These are phyloP conservation scores for Colletotrichum sp. DNA, from an alignment of 2,329 filamentous ascomycete species.

Conservation along the genomic window DNA sequence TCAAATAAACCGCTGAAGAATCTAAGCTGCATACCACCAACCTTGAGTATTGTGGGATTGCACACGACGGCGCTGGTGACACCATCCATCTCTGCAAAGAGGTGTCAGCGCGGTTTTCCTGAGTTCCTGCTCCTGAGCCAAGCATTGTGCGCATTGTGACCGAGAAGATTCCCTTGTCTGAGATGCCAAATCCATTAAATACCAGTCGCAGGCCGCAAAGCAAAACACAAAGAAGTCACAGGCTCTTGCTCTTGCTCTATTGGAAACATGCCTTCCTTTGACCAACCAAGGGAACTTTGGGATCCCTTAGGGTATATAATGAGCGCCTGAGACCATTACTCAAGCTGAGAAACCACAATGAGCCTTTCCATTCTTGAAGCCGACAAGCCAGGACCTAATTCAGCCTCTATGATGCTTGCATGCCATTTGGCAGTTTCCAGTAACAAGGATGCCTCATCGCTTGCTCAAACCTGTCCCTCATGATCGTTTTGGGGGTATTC, in stretches of 20 bases:
- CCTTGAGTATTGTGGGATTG: too few species aligned
- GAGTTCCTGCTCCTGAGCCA: background rate
- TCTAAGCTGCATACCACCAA: accelerated
- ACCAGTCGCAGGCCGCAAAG: background rate
- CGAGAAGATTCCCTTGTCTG: background rate
- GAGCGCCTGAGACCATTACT: background rate
- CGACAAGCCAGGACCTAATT: accelerated
- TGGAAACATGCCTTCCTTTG: background rate
- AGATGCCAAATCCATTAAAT: background rate
- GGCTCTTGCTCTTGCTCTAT: background rate
- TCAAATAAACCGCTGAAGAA: too few species aligned
- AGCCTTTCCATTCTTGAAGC: background rate
- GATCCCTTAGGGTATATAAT: background rate
- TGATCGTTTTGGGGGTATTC: accelerated
- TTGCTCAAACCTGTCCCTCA: background rate
- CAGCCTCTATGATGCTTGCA: background rate
- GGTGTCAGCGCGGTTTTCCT: background rate
- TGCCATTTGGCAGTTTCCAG: background rate
- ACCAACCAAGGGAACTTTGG: accelerated
- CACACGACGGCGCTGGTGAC: background rate
- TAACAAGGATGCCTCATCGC: background rate
- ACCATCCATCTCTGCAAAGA: accelerated
- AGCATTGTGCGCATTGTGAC: background rate
- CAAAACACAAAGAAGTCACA: background rate
- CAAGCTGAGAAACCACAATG: background rate